Evolutionary conservation across 2,329 filamentous ascomycete genomes (phyloP).

Genomic region (Decorospora gaudefroyi): DNA sequence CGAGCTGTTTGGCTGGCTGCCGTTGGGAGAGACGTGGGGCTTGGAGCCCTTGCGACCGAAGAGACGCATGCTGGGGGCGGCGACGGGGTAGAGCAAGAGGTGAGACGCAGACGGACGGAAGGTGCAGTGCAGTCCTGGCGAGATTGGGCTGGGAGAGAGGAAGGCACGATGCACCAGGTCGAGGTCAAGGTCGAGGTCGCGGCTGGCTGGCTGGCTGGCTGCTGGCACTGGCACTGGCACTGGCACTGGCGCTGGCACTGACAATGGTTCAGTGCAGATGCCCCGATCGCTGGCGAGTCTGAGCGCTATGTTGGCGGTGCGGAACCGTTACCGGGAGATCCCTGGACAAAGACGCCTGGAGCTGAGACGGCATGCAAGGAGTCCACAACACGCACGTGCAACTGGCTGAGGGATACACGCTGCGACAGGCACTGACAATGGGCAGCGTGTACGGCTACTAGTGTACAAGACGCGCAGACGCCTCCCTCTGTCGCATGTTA

Average conservation of each 20-base stretch:
- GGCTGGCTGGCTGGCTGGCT: too few relatives aligned
- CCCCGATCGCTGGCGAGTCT: conserved; percentile 18
- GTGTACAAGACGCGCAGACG: conserved; percentile 13
- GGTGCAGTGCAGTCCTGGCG: conserved; percentile 2
- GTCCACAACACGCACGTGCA: conserved; percentile 9
- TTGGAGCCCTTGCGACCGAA: conserved; percentile 58
- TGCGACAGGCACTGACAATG: too few relatives aligned
- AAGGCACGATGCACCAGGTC: conserved; percentile 9
- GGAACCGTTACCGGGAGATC: conserved; percentile 27
- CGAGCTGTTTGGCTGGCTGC: conserved; percentile 50
- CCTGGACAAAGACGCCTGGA: conserved; percentile 22
- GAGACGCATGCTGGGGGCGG: conserved; percentile 53
- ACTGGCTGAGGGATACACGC: too few relatives aligned
- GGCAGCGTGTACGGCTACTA: too few relatives aligned
- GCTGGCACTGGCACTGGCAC: too few relatives aligned
- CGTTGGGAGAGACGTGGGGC: conserved; percentile 41
- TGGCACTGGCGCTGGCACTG: too few relatives aligned
- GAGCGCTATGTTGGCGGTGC: conserved; percentile 27
- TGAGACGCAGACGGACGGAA: conserved; percentile 10
- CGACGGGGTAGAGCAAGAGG: conserved; percentile 11
- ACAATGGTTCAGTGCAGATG: conserved; percentile 17
- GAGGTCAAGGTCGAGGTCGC: too few relatives aligned
- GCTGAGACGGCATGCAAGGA: conserved; percentile 20
- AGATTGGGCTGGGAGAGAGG: conserved; percentile 10
- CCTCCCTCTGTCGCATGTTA: too few relatives aligned